These are phyloP conservation scores for Botryotinia narcissicola DNA, from an alignment of 2,329 filamentous ascomycete genomes.

Conservation along the genomic window DNA sequence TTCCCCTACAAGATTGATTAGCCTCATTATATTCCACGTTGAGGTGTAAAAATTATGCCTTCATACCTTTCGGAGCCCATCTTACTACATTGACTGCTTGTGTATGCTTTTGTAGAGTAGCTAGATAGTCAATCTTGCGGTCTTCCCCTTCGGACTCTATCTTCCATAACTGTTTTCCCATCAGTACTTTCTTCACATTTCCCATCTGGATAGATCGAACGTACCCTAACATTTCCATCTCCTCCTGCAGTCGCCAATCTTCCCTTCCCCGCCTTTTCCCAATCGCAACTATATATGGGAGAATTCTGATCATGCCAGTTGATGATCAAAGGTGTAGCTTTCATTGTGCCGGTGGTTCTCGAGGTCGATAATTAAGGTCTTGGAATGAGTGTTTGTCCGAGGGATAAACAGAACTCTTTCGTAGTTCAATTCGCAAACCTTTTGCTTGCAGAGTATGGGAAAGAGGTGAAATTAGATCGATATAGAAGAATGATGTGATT, in stretches of 20 bases:
- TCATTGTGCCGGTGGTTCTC: conserved; percentile 59
- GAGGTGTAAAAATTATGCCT: neutral
- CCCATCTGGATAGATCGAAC: conserved; percentile 1
- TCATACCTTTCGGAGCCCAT: conserved; percentile 85
- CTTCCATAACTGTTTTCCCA: conserved; percentile 72
- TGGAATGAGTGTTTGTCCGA: neutral
- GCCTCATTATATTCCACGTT: neutral
- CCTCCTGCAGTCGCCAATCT: conserved; percentile 91
- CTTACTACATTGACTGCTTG: conserved; percentile 97
- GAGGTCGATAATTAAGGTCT: neutral
- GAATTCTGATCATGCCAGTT: conserved; percentile 98
- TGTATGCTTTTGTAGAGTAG: conserved; percentile 88
- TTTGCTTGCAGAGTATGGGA: neutral
- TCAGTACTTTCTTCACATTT: neutral
- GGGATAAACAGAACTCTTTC: neutral
- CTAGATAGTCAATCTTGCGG: conserved; percentile 85
- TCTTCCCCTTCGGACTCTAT: conserved; percentile 82
- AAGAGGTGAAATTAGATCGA: neutral
- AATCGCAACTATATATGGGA: conserved; percentile 96
- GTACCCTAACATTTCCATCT: conserved; percentile 91
- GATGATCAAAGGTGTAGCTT: conserved; percentile 92
- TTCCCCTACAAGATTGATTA: conserved; percentile 61
- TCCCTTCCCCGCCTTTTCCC: conserved; percentile 88
- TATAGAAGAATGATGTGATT: neutral
- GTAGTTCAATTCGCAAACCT: neutral